A percentile compares a stretch with the other conserved stretches of the same genome.
Conservation (phyloP, 495 filamentous ascomycete species). For the Stereocaulon alpinum region DNA sequence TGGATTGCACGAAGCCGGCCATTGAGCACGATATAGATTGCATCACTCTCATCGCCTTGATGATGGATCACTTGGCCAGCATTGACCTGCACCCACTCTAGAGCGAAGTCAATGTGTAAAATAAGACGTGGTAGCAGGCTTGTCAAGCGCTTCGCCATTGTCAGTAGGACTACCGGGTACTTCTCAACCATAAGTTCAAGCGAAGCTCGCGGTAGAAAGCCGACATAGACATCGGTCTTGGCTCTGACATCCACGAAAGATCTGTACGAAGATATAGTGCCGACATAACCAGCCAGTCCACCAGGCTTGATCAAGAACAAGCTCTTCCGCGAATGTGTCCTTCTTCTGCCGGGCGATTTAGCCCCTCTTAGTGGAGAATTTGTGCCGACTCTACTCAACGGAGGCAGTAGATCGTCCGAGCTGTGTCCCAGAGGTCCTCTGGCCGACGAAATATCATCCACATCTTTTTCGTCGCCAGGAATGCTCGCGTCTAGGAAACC, state of each 20-base stretch:
- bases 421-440: conserved; percentile 21
- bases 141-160: conserved; percentile 89
- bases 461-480: conserved; percentile 45
- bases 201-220: conserved; percentile 77
- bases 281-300: conserved; percentile 87
- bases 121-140: conserved; percentile 83
- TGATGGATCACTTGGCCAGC: conserved; percentile 91
- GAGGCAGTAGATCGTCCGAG: conserved; percentile 38
- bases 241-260: conserved; percentile 95
- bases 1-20: conserved; percentile 73
- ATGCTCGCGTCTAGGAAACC: conserved; percentile 91
- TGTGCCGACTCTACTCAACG: conserved; percentile 40
- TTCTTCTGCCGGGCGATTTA: conserved; percentile 36
- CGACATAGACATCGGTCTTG: conserved; percentile 97
- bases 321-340: conserved; percentile 50
- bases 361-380: conserved; percentile 32
- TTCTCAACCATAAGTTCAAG: conserved; percentile 86
- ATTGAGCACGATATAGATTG: conserved; percentile 96
- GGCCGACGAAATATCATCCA: conserved; percentile 31
- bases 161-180: conserved; percentile 83
- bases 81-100: conserved; percentile 96
- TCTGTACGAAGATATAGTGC: conserved; percentile 84
- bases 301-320: conserved; percentile 92
- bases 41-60: conserved; percentile 91
- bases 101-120: conserved; percentile 92